A percentile compares a stretch with the other conserved stretches of the same genome.
Conservation (phyloP, 805 yeast species). For the Saturnispora besseyi region DNA sequence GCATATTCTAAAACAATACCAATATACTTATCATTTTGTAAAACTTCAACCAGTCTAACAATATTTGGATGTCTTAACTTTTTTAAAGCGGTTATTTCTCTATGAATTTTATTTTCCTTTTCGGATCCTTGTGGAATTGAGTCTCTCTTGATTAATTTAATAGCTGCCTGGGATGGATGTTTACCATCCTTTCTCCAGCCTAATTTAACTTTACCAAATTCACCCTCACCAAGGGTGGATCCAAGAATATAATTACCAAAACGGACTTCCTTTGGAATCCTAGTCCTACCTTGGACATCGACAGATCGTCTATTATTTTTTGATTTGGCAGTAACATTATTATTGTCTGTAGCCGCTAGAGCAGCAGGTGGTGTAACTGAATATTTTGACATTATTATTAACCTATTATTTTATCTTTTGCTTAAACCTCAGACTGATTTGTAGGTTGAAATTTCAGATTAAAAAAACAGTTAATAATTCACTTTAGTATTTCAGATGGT, state of each 20-base stretch:
- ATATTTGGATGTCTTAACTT: slow-evolving; percentile 89
- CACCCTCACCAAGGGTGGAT: slow-evolving; percentile 94
- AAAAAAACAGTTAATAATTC: neutral
- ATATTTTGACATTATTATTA: neutral
- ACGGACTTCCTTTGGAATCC: slow-evolving; percentile 53
- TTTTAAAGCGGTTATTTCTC: slow-evolving; percentile 88
- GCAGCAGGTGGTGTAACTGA: neutral
- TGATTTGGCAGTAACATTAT: neutral
- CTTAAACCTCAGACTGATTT: neutral
- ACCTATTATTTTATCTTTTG: neutral
- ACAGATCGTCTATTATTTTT: slow-evolving; percentile 7
- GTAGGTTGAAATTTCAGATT: no score
- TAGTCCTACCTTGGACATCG: slow-evolving; percentile 6
- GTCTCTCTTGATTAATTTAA: slow-evolving; percentile 82
- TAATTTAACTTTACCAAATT: slow-evolving; percentile 92
- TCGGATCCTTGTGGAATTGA: slow-evolving; percentile 80
- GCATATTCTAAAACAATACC: slow-evolving; percentile 97
- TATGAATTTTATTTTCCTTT: slow-evolving; percentile 77
- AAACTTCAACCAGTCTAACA: slow-evolving; percentile 81
- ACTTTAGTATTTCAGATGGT: neutral
- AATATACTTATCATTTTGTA: slow-evolving; percentile 88
- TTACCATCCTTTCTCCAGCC: slow-evolving; percentile 89
- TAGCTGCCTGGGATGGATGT: slow-evolving; percentile 81
- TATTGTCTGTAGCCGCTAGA: neutral
- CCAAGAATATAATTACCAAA: slow-evolving; percentile 90